Evolutionary conservation across 257 asterid genomes (phyloP).

Genomic region (Knoxia roxburghii): DNA sequence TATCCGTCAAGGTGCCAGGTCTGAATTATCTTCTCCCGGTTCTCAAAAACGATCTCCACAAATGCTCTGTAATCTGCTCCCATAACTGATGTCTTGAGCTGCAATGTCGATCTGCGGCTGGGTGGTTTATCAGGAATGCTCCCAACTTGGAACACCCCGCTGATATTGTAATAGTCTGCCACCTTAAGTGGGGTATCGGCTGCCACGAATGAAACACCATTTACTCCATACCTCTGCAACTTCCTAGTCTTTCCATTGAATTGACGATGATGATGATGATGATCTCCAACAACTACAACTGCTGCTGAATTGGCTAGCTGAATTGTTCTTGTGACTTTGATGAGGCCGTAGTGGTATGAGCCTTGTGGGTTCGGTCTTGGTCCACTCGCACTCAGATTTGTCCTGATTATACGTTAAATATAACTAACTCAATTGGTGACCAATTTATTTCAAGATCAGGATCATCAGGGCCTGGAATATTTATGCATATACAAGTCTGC

Average conservation of each 20-base stretch:
- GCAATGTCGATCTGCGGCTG: conserved; percentile 11
- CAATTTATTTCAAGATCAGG: no score
- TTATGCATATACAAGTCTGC: no score
- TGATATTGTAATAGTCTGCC: conserved; percentile 59
- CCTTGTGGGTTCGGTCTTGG: conserved; percentile 90
- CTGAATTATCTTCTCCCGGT: conserved; percentile 40
- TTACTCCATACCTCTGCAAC: conserved; percentile 59
- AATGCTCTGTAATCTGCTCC: conserved; percentile 54
- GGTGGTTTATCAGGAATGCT: conserved; percentile 45
- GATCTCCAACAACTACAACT: conserved; percentile 21
- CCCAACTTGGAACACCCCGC: conserved; percentile 51
- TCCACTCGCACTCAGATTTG: conserved; percentile 69
- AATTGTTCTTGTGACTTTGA: conserved; percentile 45
- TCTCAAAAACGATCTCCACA: conserved; percentile 65
- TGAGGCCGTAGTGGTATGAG: conserved; percentile 69
- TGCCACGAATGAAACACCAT: conserved; percentile 51
- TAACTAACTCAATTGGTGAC: no score
- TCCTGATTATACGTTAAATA: conserved; percentile 23
- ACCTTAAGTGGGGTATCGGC: conserved; percentile 71
- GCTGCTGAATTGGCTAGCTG: conserved; percentile 32
- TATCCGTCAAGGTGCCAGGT: conserved; percentile 80
- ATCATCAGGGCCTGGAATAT: no score
- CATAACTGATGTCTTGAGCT: conserved; percentile 52
- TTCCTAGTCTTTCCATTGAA: no score
- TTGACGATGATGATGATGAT: no score